phyloP scores from a whole-genome alignment of 805 yeast species.

The Metschnikowia picachoensis region DNA sequence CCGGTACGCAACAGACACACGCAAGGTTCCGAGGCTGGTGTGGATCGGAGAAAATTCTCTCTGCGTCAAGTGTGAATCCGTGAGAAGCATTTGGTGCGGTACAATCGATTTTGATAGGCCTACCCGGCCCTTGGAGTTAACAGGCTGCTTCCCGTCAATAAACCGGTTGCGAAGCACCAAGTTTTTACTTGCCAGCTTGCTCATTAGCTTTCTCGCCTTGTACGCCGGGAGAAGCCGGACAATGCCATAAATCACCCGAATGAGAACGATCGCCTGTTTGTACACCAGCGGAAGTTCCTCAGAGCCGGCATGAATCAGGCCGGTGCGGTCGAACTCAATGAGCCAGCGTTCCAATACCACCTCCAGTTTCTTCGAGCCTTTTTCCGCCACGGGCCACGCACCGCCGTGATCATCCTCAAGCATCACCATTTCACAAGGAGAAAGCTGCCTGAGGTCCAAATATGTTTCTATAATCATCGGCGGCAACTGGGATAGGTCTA shows the following conservation, averaged over 20 bases:
- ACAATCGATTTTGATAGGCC: slow-evolving; percentile 73
- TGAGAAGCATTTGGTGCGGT: slow-evolving; percentile 33
- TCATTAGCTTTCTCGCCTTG: slow-evolving; percentile 44
- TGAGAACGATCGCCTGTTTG: slow-evolving; percentile 67
- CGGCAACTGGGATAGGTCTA: slow-evolving; percentile 48
- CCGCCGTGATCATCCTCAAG: slow-evolving; percentile 52
- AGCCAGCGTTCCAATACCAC: slow-evolving; percentile 95
- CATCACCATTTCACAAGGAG: slow-evolving; percentile 55
- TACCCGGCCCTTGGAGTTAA: slow-evolving; percentile 76
- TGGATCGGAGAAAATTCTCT: slow-evolving; percentile 65
- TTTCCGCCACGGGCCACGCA: slow-evolving; percentile 53
- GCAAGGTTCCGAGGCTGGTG: slow-evolving; percentile 71
- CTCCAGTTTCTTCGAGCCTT: slow-evolving; percentile 65
- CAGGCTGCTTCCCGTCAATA: slow-evolving; percentile 74
- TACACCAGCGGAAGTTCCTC: slow-evolving; percentile 66
- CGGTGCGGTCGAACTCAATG: slow-evolving; percentile 62
- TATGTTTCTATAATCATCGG: slow-evolving; percentile 86
- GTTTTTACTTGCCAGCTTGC: slow-evolving; percentile 17
- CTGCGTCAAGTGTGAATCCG: slow-evolving; percentile 53
- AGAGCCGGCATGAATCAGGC: slow-evolving; percentile 18
- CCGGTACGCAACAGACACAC: slow-evolving; percentile 77
- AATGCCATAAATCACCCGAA: slow-evolving; percentile 69
- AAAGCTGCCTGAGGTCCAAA: slow-evolving; percentile 59
- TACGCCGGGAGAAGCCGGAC: slow-evolving; percentile 69
- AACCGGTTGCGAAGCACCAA: slow-evolving; percentile 56